Evolutionary conservation across 495 filamentous ascomycete genomes (phyloP).

Genomic region (Penicillium manginii): DNA sequence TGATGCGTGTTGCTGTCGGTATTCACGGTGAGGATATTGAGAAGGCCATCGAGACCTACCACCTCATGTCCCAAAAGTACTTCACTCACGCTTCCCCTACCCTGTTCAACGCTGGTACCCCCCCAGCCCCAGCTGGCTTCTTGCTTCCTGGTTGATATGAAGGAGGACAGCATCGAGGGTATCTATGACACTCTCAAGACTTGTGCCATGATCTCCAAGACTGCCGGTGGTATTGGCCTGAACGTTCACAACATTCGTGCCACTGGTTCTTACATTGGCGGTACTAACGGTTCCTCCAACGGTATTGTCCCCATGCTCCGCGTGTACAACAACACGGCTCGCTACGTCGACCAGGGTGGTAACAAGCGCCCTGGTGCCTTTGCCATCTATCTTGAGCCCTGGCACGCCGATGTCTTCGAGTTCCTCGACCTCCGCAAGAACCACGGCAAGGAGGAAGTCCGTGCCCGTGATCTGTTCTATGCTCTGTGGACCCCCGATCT

Average conservation of each 20-base stretch:
- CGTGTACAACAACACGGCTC: constrained; percentile 98
- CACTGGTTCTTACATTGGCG: constrained; percentile 95
- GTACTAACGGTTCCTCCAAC: constrained; percentile 97
- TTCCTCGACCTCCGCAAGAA: constrained; percentile 99
- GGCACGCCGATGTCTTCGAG: constrained; percentile 97
- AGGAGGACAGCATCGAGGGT: constrained; percentile 97
- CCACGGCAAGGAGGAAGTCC: constrained; percentile 97
- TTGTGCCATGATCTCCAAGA: constrained; percentile 99
- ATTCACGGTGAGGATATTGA: constrained; percentile 95
- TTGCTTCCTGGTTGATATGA: constrained; percentile 98
- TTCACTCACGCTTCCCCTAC: constrained; percentile 99
- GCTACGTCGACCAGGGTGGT: constrained; percentile 98
- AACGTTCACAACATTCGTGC: constrained; percentile 96
- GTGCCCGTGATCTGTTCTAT: constrained; percentile 96
- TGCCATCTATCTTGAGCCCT: constrained; percentile 98
- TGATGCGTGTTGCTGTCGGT: constrained; percentile 97
- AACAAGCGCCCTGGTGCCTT: constrained; percentile 99
- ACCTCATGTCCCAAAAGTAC: constrained; percentile 95
- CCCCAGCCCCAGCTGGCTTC: constrained; percentile 91
- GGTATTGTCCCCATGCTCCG: constrained; percentile 97
- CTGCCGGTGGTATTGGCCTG: constrained; percentile 93
- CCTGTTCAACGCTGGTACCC: constrained; percentile 96
- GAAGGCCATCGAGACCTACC: constrained; percentile 93
- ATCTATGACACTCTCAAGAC: constrained; percentile 99
- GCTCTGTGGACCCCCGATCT: constrained; percentile 98